Conservation (phyloP, 257 asterid species). For the Avicennia marina region DNA sequence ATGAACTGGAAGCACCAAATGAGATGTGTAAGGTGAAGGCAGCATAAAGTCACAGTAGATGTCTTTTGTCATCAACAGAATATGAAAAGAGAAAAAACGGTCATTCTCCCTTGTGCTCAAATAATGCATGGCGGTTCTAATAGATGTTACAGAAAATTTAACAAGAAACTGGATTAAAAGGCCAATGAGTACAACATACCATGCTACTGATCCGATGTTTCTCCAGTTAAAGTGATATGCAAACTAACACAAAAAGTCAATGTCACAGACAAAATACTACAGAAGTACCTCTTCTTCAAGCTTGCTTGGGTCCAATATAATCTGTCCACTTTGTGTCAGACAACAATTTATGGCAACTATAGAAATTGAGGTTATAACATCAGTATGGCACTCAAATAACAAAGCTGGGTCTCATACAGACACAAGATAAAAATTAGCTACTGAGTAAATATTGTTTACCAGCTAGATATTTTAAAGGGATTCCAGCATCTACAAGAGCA, state of each 20-base stretch:
- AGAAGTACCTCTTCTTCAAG: slow-evolving; percentile 72
- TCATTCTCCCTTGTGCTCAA: background rate
- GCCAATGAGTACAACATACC: background rate
- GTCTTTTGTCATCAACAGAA: background rate
- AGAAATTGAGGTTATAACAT: slow-evolving; percentile 18
- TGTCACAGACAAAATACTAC: background rate
- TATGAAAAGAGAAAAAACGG: background rate
- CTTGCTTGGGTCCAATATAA: slow-evolving; percentile 76
- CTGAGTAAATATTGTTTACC: slow-evolving; percentile 33
- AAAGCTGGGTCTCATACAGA: slow-evolving; percentile 1
- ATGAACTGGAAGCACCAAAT: background rate
- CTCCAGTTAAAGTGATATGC: background rate
- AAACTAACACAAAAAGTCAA: background rate
- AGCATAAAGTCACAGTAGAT: background rate
- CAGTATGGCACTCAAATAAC: slow-evolving; percentile 9
- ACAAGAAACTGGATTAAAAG: background rate
- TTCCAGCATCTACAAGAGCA: slow-evolving; percentile 90
- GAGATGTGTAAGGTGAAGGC: background rate
- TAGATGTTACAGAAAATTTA: background rate
- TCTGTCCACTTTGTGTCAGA: slow-evolving; percentile 53
- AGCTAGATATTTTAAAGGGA: slow-evolving; percentile 80
- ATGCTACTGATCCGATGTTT: background rate
- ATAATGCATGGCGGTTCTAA: background rate
- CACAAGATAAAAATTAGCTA: background rate
- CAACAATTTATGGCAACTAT: slow-evolving; percentile 75